Base-by-base conservation (phyloP, 352 stramenopile genomes). In the Globisporangium nunn region DNA sequence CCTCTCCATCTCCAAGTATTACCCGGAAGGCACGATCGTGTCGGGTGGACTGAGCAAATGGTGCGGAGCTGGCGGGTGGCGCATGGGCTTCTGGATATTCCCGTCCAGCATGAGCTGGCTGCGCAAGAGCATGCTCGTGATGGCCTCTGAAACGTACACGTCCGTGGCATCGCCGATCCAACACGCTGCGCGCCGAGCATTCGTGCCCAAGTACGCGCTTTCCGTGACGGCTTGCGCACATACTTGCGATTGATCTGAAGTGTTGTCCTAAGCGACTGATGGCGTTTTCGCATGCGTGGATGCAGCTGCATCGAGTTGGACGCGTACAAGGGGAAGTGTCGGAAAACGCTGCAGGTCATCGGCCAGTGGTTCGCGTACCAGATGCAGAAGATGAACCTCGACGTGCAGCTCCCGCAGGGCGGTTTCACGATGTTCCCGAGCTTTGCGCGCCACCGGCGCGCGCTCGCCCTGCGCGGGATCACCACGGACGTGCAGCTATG, bases 61-160 rank as follows among this genome's bases (percentile, higher is more conserved):
- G 86, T 93, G 84, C 39, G 86, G 86, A 4, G 86, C 86, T 45
- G 86, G 86, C 33, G 86, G 86, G 2, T 95, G 86, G 86, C 82
- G 86, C 39, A 89, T 95, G 72, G 86, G 86, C 6, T 93, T 93
- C 57, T 95, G 85, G 82, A 63, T 93, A 3, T 95, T 95, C 50
- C 83, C 84, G 3, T 70, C 71, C 17, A 83, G 66, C 35, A 74
- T 95, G 74, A 62, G 61, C 54, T 95, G 86, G 86, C 65, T 95
- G 17, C 82, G 84, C 29, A 86, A 84, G 57, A 90, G 73, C 47
- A 95, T 95, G 86, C 71, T 94, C 18, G 83, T 93, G 40, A 93
- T 93, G 82, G 86, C 86, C 2, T 94, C 84, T 5, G 85, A 95
- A 71, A 94, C 85, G 15, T 95, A 92, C 67, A 93, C 85, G 12